A percentile compares a stretch with the other conserved stretches of the same genome.
phyloP scores from a whole-genome alignment of 306 rosid genomes.

The cucumber (Cucumis sativus) region DNA sequence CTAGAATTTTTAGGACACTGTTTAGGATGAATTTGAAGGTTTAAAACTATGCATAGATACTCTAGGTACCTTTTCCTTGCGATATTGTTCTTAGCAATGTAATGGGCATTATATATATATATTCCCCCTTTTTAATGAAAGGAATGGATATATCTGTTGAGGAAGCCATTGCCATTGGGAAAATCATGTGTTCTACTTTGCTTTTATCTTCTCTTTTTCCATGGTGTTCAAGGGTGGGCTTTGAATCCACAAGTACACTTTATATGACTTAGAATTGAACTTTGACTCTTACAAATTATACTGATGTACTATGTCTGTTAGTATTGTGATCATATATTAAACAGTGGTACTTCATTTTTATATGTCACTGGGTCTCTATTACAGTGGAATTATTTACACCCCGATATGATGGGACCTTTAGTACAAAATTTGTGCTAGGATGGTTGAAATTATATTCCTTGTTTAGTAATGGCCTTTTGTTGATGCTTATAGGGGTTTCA shows the following conservation, averaged over 20 bases:
- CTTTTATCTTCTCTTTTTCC: background rate
- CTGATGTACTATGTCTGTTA: background rate
- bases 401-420: background rate
- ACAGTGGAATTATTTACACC: background rate
- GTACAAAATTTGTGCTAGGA: background rate
- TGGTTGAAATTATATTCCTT: background rate
- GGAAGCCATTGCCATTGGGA: background rate
- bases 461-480: conserved; percentile 4
- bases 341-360: background rate
- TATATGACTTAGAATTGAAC: background rate
- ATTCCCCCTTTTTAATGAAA: background rate
- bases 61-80: background rate
- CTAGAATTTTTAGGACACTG: background rate
- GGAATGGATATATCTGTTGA: background rate
- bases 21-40: background rate
- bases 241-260: background rate
- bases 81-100: background rate
- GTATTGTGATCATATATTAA: background rate
- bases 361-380: background rate
- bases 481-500: conserved; percentile 65
- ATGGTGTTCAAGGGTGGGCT: background rate
- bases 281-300: background rate
- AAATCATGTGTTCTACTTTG: background rate
- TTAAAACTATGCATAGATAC: background rate
- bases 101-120: background rate